Conservation (phyloP, 768 basidiomycete genomes). For the Boletus subcaerulescens region DNA sequence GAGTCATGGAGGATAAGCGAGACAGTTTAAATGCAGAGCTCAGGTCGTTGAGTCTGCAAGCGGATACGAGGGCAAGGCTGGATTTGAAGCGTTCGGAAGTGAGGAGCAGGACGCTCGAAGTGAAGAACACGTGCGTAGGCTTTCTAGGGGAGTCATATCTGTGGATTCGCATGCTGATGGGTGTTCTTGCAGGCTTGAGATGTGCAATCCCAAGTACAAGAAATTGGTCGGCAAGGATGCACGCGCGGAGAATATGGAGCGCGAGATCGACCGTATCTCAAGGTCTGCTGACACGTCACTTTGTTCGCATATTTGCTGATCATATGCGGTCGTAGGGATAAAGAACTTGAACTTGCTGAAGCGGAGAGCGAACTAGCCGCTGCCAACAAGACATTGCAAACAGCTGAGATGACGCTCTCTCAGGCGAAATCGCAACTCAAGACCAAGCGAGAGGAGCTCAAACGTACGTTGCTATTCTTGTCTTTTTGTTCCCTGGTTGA, state of each 20-base stretch:
- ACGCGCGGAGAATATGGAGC: constrained; percentile 66
- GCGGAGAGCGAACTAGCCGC: constrained; percentile 32
- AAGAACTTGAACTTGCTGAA: constrained; percentile 56
- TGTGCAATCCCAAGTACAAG: constrained; percentile 57
- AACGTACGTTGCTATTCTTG: constrained; percentile 39
- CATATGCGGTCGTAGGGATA: constrained; percentile 46
- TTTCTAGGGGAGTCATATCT: neutral
- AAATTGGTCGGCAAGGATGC: constrained; percentile 63
- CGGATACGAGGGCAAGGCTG: constrained; percentile 76
- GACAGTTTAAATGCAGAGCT: constrained; percentile 73
- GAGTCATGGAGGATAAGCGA: constrained; percentile 62
- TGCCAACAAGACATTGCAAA: constrained; percentile 58
- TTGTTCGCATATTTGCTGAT: neutral
- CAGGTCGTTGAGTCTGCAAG: constrained; percentile 67
- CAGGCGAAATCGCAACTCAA: constrained; percentile 60
- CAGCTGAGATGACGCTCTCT: constrained; percentile 59
- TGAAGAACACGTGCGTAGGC: constrained; percentile 60
- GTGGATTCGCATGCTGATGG: neutral
- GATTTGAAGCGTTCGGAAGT: constrained; percentile 70
- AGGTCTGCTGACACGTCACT: constrained; percentile 38
- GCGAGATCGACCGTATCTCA: constrained; percentile 57
- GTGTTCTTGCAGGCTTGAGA: constrained; percentile 51
- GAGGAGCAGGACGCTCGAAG: constrained; percentile 59
- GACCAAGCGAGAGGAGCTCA: constrained; percentile 59
- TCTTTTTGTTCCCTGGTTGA: neutral